Percentiles rank a stretch among this genome's conserved stretches.
These are phyloP conservation scores for Graphilbum fragrans DNA, from an alignment of 2,329 filamentous ascomycete genomes.

Conservation along the genomic window DNA sequence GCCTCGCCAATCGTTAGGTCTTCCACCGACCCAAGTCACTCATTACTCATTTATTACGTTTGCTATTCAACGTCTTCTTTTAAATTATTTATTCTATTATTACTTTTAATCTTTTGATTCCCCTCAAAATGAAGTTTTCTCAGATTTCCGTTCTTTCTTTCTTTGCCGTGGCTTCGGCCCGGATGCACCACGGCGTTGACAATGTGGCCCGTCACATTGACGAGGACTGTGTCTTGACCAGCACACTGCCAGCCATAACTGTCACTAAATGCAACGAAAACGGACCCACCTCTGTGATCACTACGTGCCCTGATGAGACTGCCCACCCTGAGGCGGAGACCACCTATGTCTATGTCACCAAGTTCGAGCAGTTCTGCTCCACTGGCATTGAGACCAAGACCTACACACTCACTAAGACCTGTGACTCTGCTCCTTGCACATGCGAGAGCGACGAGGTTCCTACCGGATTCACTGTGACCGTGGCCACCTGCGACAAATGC, in stretches of 20 bases:
- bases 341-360: slow-evolving; percentile 7
- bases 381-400: slow-evolving; percentile 7
- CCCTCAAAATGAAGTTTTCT: neutral
- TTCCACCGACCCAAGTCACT: too few species aligned
- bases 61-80: too few species aligned
- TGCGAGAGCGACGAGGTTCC: slow-evolving; percentile 4
- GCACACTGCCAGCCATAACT: slow-evolving; percentile 7
- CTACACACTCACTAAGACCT: slow-evolving; percentile 13
- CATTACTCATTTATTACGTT: too few species aligned
- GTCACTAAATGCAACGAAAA: neutral
- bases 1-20: too few species aligned
- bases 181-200: neutral
- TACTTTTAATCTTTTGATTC: too few species aligned
- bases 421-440: slow-evolving; percentile 7
- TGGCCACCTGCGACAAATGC: slow-evolving; percentile 8
- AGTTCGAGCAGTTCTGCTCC: slow-evolving; percentile 7
- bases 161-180: neutral
- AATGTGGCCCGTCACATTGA: neutral
- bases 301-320: slow-evolving; percentile 2
- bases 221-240: slow-evolving; percentile 7
- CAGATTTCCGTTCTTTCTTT: neutral
- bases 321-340: neutral
- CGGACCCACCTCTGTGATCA: neutral
- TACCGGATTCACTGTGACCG: slow-evolving; percentile 9
- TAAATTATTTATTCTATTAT: too few species aligned